These are phyloP conservation scores for Elongisporangium prolatum DNA, from an alignment of 352 stramenopile genomes.

Conservation along the genomic window DNA sequence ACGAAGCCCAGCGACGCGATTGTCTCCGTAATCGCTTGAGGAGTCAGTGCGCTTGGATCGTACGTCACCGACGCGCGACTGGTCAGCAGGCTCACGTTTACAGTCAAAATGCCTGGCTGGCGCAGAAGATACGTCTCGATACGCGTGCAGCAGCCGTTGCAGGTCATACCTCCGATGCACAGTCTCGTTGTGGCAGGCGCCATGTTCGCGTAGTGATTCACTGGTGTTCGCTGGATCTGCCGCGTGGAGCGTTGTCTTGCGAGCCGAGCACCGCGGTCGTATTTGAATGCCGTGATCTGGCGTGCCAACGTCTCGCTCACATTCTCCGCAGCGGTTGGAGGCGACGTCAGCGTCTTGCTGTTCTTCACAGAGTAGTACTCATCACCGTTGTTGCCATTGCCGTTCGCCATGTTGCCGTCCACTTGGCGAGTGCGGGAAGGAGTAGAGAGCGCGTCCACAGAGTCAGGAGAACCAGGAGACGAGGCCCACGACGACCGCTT, in stretches of 20 bases:
- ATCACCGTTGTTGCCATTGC: neutral
- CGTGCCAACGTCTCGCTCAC: neutral
- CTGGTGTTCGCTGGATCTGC: neutral
- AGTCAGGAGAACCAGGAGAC: neutral
- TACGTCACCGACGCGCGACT: conserved; percentile 46
- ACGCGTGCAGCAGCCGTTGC: conserved; percentile 81
- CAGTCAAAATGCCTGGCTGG: conserved; percentile 46
- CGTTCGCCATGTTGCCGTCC: neutral
- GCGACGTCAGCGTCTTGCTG: neutral
- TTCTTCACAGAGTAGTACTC: neutral
- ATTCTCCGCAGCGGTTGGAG: neutral
- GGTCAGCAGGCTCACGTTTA: conserved; percentile 66
- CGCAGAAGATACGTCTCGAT: conserved; percentile 67
- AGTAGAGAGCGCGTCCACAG: neutral
- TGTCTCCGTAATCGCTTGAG: conserved; percentile 57
- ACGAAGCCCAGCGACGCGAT: conserved; percentile 71
- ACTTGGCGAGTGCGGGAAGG: neutral
- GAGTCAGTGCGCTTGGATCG: conserved; percentile 36
- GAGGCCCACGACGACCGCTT: neutral
- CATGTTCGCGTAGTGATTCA: conserved; percentile 4
- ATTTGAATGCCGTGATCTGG: neutral
- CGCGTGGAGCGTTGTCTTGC: neutral
- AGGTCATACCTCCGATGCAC: conserved; percentile 82
- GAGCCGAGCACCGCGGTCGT: conserved; percentile 15
- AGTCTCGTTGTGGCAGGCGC: conserved; percentile 29